Base-by-base conservation (phyloP, 352 stramenopile species). In the Pythium aphanidermatum region DNA sequence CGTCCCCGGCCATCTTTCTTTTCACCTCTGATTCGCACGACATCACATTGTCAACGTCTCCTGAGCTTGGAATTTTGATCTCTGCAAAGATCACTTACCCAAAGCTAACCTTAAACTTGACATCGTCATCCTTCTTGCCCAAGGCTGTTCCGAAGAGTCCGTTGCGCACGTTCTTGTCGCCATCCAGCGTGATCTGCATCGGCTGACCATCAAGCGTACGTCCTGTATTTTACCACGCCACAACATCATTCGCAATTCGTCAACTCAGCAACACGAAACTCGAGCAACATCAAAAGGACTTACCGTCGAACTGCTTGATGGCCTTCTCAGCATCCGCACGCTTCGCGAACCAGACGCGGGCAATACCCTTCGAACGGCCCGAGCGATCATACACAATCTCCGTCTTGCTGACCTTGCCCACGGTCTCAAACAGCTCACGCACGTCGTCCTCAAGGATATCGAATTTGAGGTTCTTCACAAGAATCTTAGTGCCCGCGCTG, bases 351-450 rank as follows among this genome's bases (percentile, higher is more conserved):
- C 78, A 91, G 29, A 91, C 78, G 32, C 75, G 78, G 28, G 78
- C 75, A 29, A 86, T 74, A 41, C 78, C 78, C 60, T 88, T 88
- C 17, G 78, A 91, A 29, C 78, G 72, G n/a, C 78, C 78, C 27
- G 78, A 88, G 47, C 74, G 76, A 52, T 91, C 78, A 58, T 88
- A 88, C 44, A 86, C 69, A 46, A 91, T 88, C 65, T 91, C 78
- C 9, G 75, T 64, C 55, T 91, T 88, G 23, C 57, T 68, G 34
- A 91, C 78, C 39, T 86, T 71, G 44, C 78, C 78, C 8, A 91
- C 75, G 42, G 74, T 91, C 34, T 61, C 63, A 42, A 91, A 91
- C 26, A 91, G 70, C 64, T 88, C 78, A 27, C 75, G 71, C 17
- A 91, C 68, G 44, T 91, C 78, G 49, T 91, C 78, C 51, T 91